A percentile compares a stretch with the other conserved stretches of the same genome.
Conservation (phyloP, 116 monocot genomes). For the Trichopus zeylanicus region DNA sequence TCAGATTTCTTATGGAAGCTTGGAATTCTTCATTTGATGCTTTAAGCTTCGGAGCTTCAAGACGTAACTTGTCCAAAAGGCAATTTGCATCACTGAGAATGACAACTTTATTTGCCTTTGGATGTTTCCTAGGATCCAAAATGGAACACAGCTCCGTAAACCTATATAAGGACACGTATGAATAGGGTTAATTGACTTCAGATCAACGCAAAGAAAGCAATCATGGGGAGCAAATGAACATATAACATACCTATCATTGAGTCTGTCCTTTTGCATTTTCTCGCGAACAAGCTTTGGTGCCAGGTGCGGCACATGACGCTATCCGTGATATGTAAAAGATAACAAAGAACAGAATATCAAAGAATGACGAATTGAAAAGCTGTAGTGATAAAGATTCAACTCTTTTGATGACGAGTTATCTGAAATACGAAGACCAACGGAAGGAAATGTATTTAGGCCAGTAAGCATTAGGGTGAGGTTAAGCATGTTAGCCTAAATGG, state of each 20-base stretch:
- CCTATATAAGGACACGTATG: slow-evolving; percentile 20
- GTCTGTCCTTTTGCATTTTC: slow-evolving; percentile 64
- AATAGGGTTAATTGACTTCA: not conserved
- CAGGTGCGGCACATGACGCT: slow-evolving; percentile 28
- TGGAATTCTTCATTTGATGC: slow-evolving; percentile 73
- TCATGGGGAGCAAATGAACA: too few species aligned
- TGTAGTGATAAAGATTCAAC: too few species aligned
- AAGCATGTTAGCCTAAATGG: too few species aligned
- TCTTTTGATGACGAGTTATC: too few species aligned
- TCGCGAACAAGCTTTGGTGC: slow-evolving; percentile 86
- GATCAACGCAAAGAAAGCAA: too few species aligned
- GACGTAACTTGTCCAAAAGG: slow-evolving; percentile 46
- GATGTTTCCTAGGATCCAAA: slow-evolving; percentile 55
- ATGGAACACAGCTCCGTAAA: slow-evolving; percentile 53
- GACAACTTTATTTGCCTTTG: slow-evolving; percentile 53
- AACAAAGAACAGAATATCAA: too few species aligned
- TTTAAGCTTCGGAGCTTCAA: slow-evolving; percentile 56
- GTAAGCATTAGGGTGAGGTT: too few species aligned
- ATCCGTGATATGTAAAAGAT: too few species aligned
- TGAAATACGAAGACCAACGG: too few species aligned
- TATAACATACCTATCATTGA: slow-evolving; percentile 57
- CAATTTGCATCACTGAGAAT: slow-evolving; percentile 63
- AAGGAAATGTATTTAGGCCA: too few species aligned
- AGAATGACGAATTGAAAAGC: too few species aligned
- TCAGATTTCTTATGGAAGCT: slow-evolving; percentile 73